A percentile compares a stretch with the other conserved stretches of the same genome.
Evolutionary conservation across 345 rosid genomes (phyloP).

Genomic region (Crucihimalaya himalaica): DNA sequence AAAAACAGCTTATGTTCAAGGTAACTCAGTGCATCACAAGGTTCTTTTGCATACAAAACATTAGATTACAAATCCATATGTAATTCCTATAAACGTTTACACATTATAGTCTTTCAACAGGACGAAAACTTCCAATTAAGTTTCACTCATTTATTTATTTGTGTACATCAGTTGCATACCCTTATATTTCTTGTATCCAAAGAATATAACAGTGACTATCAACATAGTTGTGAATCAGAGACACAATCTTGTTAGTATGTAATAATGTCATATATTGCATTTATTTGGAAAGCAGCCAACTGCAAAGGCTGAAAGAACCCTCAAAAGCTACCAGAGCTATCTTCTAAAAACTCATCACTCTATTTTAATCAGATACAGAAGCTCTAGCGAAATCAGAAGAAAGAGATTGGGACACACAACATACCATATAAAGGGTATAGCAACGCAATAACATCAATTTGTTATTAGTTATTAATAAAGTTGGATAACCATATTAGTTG

Average conservation of each 20-base stretch:
- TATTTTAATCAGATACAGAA: neutral
- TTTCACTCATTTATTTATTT: neutral
- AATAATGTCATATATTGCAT: neutral
- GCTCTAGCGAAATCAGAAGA: conserved; percentile 21
- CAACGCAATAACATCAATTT: conserved; percentile 82
- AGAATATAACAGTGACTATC: neutral
- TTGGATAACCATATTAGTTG: no score
- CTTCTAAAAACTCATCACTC: neutral
- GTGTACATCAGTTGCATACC: conserved; percentile 3
- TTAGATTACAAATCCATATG: conserved; percentile 96
- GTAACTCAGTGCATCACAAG: conserved; percentile 80
- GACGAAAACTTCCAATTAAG: conserved; percentile 11
- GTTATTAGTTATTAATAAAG: no score
- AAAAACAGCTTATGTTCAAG: conserved; percentile 87
- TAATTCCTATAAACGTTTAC: neutral
- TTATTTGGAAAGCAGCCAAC: neutral
- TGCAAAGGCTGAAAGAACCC: neutral
- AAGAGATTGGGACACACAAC: conserved; percentile 27
- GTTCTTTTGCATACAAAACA: conserved; percentile 92
- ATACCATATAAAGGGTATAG: conserved; percentile 91
- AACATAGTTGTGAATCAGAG: neutral
- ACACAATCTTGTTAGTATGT: neutral
- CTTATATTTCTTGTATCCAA: neutral
- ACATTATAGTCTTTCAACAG: neutral
- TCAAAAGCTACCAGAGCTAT: neutral